phyloP scores from a whole-genome alignment of 176 grass and related monocot genomes.

The Panicum miliaceum region DNA sequence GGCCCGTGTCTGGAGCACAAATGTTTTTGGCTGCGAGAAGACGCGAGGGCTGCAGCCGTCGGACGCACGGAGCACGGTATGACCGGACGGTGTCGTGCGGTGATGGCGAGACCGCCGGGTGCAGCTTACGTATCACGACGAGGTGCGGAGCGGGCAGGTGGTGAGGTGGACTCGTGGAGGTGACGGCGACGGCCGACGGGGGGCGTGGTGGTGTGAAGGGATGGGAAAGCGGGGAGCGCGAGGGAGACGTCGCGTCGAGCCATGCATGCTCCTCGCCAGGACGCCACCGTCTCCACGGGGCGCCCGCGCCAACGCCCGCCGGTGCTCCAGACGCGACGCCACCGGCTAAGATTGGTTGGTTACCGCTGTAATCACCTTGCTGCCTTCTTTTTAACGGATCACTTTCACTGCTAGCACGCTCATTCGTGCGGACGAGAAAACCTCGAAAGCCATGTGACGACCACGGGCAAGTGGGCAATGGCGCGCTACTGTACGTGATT shows the following conservation, averaged over 20 bases:
- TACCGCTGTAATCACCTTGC: neutral
- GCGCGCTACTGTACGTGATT: neutral
- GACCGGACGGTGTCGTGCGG: neutral
- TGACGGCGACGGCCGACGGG: neutral
- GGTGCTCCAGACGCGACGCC: neutral
- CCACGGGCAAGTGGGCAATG: neutral
- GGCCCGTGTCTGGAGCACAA: neutral
- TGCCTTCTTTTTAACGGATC: neutral
- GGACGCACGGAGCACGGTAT: neutral
- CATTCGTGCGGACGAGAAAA: neutral
- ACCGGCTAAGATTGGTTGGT: neutral
- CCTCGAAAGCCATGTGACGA: neutral
- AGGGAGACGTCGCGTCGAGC: constrained; percentile 1
- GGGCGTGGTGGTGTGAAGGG: neutral
- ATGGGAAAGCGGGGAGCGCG: neutral
- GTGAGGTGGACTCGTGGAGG: neutral
- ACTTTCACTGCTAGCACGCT: neutral
- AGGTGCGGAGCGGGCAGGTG: neutral
- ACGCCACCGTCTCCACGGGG: constrained; percentile 15
- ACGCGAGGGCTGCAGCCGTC: neutral
- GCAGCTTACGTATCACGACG: neutral
- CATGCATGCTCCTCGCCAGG: neutral
- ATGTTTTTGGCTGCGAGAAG: constrained; percentile 3
- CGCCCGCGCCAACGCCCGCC: neutral
- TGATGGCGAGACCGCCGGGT: neutral